A percentile compares a stretch with the other conserved stretches of the same genome.
Evolutionary conservation across 192 early-diverging fungal species (phyloP).

Genomic region (Podochytrium sp.): DNA sequence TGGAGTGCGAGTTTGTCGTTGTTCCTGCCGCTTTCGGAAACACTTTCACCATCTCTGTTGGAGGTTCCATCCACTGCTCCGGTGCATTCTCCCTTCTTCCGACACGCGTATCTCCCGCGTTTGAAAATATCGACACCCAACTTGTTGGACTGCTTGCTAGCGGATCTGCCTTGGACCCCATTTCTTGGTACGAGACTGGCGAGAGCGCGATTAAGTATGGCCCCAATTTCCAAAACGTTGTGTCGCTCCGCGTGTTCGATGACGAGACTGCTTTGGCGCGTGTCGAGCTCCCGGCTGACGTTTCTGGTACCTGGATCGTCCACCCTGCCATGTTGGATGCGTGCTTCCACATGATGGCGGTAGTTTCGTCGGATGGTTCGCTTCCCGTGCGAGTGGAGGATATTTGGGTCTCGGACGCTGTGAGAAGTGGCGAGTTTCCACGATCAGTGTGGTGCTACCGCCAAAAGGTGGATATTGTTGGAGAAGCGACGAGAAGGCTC

Average conservation of each 20-base stretch:
- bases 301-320: background rate
- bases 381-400: background rate
- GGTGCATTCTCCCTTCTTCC: background rate
- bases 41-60: background rate
- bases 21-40: background rate
- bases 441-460: background rate
- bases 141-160: background rate
- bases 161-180: background rate
- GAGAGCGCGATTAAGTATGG: background rate
- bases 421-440: background rate
- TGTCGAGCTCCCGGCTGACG: background rate
- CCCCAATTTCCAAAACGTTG: background rate
- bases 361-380: background rate
- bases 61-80: background rate
- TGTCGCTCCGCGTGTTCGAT: background rate
- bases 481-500: background rate
- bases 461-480: background rate
- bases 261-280: background rate
- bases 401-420: background rate
- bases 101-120: background rate
- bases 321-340: constrained; percentile 1
- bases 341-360: constrained; percentile 16
- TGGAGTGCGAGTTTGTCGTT: background rate
- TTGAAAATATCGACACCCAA: background rate
- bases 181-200: background rate